Percentiles rank a stretch among this genome's conserved stretches.
Conservation (phyloP, 1,284 basidiomycete genomes). For the Ustilago cynodontis region DNA sequence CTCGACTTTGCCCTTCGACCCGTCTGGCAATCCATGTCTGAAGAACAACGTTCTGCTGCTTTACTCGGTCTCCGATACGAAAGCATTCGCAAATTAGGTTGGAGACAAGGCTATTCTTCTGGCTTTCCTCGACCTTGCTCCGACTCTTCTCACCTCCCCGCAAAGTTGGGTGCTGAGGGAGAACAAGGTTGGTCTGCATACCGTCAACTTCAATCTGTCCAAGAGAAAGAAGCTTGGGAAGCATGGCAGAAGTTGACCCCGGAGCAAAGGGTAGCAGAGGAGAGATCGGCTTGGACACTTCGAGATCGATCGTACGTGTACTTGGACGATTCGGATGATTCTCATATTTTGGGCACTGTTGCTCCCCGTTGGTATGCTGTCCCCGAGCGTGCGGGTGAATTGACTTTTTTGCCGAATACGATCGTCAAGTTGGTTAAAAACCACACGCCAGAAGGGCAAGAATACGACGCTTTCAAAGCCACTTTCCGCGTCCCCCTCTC, state of each 20-base stretch:
- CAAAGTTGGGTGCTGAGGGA: conserved; percentile 20
- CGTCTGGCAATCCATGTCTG: conserved; percentile 43
- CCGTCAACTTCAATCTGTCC: conserved; percentile 33
- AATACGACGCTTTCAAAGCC: conserved; percentile 93
- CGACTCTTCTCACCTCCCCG: conserved; percentile 28
- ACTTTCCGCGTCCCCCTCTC: conserved; percentile 87
- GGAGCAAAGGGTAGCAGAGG: conserved; percentile 50
- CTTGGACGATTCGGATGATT: conserved; percentile 62
- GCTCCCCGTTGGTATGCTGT: conserved; percentile 62
- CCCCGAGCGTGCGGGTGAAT: conserved; percentile 74
- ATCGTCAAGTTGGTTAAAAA: conserved; percentile 87
- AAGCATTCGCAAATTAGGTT: conserved; percentile 62
- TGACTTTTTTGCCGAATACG: conserved; percentile 89
- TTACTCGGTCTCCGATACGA: conserved; percentile 49
- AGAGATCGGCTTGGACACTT: conserved; percentile 59
- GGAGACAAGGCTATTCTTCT: conserved; percentile 65
- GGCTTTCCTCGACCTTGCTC: conserved; percentile 56
- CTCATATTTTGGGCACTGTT: conserved; percentile 39
- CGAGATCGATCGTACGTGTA: conserved; percentile 66
- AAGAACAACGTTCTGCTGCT: conserved; percentile 33
- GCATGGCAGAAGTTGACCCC: conserved; percentile 56
- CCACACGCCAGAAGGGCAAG: conserved; percentile 79
- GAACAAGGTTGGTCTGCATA: conserved; percentile 39
- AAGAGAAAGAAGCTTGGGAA: conserved; percentile 58
- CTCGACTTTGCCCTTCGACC: conserved; percentile 45